These are phyloP conservation scores for Cyanodermella asteris DNA, from an alignment of 2,329 filamentous ascomycete species.

Conservation along the genomic window DNA sequence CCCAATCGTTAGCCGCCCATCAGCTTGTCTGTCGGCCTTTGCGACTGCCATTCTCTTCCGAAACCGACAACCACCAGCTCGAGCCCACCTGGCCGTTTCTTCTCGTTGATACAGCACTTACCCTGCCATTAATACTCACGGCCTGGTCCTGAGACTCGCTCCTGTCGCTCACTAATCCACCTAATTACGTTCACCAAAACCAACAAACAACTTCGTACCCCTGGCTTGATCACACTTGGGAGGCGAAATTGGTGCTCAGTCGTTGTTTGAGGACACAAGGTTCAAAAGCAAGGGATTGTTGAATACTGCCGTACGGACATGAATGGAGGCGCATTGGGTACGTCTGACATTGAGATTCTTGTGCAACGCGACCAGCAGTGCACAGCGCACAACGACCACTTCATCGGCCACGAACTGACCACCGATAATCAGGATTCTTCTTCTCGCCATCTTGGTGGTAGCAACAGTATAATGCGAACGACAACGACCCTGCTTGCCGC, in stretches of 20 bases:
- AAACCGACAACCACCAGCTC: neutral
- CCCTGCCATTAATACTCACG: neutral
- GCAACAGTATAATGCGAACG: neutral
- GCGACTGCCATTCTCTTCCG: no score
- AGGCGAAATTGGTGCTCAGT: neutral
- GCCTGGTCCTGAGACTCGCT: neutral
- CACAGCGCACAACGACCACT: neutral
- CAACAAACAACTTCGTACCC: neutral
- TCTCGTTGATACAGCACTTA: neutral
- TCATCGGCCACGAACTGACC: neutral
- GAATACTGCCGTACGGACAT: neutral
- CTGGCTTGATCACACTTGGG: neutral
- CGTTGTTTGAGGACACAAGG: neutral
- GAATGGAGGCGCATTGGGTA: no score
- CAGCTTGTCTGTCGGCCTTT: no score
- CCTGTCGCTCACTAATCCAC: neutral
- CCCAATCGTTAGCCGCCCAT: no score
- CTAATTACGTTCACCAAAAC: neutral
- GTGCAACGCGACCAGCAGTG: neutral
- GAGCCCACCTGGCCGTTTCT: neutral
- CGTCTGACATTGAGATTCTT: neutral
- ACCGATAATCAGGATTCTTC: neutral
- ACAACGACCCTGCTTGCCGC: constrained; percentile 2
- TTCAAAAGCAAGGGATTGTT: neutral
- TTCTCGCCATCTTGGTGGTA: neutral